A percentile compares a stretch with the other conserved stretches of the same genome.
phyloP scores from a whole-genome alignment of 352 stramenopile genomes.

The Globisporangium nagaii region DNA sequence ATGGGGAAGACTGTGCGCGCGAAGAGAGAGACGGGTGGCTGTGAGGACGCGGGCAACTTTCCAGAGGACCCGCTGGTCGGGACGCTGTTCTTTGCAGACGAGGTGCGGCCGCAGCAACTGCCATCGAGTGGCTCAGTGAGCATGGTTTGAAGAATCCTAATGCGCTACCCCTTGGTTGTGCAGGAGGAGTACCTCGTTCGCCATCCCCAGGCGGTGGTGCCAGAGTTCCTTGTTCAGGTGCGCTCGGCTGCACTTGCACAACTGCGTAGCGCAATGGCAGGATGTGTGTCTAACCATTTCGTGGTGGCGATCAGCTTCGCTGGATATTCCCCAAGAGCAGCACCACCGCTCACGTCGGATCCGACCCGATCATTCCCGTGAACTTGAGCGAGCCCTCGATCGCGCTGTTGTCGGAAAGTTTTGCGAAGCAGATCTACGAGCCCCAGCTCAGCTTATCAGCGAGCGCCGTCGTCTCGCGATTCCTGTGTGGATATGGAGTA shows the following conservation, averaged over 20 bases:
- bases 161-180: too few species aligned
- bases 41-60: constrained; percentile 13
- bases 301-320: background rate
- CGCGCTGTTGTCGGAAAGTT: background rate
- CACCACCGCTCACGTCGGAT: too few species aligned
- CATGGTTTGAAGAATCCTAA: too few species aligned
- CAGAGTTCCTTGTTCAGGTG: constrained; percentile 69
- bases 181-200: constrained; percentile 73
- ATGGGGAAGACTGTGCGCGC: constrained; percentile 43
- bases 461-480: background rate
- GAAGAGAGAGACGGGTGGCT: background rate
- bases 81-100: constrained; percentile 32
- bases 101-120: constrained; percentile 20
- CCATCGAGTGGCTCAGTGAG: too few species aligned
- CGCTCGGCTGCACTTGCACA: background rate
- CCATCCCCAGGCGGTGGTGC: constrained; percentile 52
- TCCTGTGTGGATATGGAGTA: background rate
- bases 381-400: background rate
- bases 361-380: background rate
- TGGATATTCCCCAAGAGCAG: background rate
- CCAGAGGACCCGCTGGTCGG: constrained; percentile 25
- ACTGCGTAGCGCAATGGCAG: background rate
- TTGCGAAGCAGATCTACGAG: background rate
- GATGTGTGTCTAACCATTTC: background rate
- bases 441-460: background rate